Evolutionary conservation across 1,284 basidiomycete species (phyloP).

Genomic region (Cryptococcus depauperatus): DNA sequence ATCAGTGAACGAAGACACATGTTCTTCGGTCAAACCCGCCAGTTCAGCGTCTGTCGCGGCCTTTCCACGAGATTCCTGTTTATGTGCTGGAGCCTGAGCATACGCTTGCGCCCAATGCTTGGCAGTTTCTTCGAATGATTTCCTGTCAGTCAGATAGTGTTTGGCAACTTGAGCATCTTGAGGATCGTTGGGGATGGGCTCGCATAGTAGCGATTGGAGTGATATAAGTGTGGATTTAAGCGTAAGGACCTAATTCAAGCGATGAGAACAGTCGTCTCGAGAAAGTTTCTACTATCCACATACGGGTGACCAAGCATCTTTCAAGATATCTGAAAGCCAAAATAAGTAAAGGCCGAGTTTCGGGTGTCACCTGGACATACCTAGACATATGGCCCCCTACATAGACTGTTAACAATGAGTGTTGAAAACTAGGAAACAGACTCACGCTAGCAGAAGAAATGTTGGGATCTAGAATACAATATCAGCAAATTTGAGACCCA

Average conservation of each 20-base stretch:
- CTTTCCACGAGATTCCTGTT: constrained; percentile 18
- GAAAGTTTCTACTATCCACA: constrained; percentile 46
- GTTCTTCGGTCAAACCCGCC: constrained; percentile 47
- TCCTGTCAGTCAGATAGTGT: constrained; percentile 82
- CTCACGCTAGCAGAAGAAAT: constrained; percentile 78
- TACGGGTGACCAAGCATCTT: constrained; percentile 68
- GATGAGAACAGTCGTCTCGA: constrained; percentile 43
- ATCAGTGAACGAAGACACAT: constrained; percentile 47
- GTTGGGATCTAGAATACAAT: constrained; percentile 56
- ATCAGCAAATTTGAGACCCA: neutral
- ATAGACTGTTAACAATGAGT: neutral
- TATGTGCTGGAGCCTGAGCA: constrained; percentile 57
- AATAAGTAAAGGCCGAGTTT: neutral
- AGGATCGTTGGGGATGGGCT: constrained; percentile 92
- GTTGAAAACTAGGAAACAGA: constrained; percentile 6
- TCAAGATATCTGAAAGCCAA: constrained; percentile 56
- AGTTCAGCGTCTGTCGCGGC: constrained; percentile 39
- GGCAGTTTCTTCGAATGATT: constrained; percentile 85
- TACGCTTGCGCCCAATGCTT: constrained; percentile 89
- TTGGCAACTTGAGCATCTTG: constrained; percentile 98
- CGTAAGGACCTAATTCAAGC: constrained; percentile 59
- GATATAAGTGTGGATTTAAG: constrained; percentile 96
- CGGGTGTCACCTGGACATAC: constrained; percentile 9
- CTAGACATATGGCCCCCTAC: constrained; percentile 46
- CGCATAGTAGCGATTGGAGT: constrained; percentile 88